Base-by-base conservation (phyloP, 1,284 basidiomycete genomes). In the Sporisorium iseilematis-ciliati region DNA sequence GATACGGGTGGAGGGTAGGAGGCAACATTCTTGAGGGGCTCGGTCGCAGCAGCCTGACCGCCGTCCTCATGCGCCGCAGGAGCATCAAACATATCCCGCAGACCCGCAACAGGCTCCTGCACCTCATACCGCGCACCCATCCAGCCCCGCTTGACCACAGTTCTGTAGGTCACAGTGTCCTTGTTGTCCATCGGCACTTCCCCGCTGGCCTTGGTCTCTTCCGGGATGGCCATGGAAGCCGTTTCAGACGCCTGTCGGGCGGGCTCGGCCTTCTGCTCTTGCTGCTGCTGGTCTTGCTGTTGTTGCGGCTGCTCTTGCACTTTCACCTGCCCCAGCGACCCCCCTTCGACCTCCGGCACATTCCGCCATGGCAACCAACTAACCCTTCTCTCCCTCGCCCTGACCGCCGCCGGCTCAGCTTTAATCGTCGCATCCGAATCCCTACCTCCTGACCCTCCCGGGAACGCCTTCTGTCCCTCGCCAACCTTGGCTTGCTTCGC, bases 331-430 rank as follows among this genome's bases (percentile, higher is more conserved):
- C 35, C 35, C 35, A 11, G 10, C 35, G 2, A 38, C 35, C 14
- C 2, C 35, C 35, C 43, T 3, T 51, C 40, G 1, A 42, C n/a
- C 23, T 54, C 23, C 0, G 51, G 29, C 3, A 50, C 43, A n/a
- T 71, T 70, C 3, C 73, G 63, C 73, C 73, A 75, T 31, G 68
- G 73, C 25, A 75, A n/a, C 73, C 73, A 75, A 4, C 58, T 63
- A 4, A 58, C 68, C 7, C 67, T 38, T 20, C 73, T 48, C 21
- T 70, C 63, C 14, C 67, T 52, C 2, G 35, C 38, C 16, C 43
- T 45, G 0, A 61, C 6, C n/a, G 43, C 18, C 21, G 23, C 16
- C 6, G 60, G 25, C 48, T 56, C 50, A 11, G 43, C 66, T n/a
- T 58, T 52, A 26, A 64, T 57, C 4, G 72, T 70, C 2, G 63